Conservation (phyloP, 805 yeast genomes). For the Yamadazyma scolyti region DNA sequence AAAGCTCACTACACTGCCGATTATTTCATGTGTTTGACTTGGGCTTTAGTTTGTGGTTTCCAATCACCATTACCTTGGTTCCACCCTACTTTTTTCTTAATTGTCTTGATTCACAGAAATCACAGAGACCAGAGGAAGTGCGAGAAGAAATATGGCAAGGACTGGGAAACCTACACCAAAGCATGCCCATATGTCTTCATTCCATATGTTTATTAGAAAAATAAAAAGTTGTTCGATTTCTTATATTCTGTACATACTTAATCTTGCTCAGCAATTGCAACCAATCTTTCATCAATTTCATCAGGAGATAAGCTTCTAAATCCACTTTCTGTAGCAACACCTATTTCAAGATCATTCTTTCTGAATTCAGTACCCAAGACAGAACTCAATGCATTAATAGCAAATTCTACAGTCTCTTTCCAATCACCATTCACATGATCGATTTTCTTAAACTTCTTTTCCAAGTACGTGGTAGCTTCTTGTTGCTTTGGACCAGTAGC, state of each 20-base stretch:
- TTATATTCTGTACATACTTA: conserved; percentile 21
- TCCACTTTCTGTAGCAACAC: conserved; percentile 72
- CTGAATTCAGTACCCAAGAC: conserved; percentile 91
- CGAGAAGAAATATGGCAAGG: conserved; percentile 83
- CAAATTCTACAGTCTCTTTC: conserved; percentile 86
- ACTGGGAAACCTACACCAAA: conserved; percentile 83
- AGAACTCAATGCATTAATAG: conserved; percentile 79
- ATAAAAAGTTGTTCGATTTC: background rate
- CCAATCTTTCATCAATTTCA: conserved; percentile 91
- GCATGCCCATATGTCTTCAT: conserved; percentile 90
- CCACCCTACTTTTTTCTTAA: conserved; percentile 86
- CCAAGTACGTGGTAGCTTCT: conserved; percentile 85
- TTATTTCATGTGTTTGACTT: conserved; percentile 77
- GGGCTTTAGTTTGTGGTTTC: conserved; percentile 92
- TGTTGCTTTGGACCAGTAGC: conserved; percentile 98
- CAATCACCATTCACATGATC: conserved; percentile 74
- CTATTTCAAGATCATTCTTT: conserved; percentile 89
- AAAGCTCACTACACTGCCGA: conserved; percentile 96
- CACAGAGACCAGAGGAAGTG: conserved; percentile 84
- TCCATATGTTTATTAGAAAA: conserved; percentile 61
- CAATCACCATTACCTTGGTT: conserved; percentile 92
- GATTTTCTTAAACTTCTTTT: conserved; percentile 78
- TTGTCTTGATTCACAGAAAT: conserved; percentile 86
- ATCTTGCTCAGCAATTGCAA: conserved; percentile 95
- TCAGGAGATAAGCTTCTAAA: conserved; percentile 75